Evolutionary conservation across 208 protist species (phyloP).

Genomic region (Acanthamoeba lenticulata): DNA sequence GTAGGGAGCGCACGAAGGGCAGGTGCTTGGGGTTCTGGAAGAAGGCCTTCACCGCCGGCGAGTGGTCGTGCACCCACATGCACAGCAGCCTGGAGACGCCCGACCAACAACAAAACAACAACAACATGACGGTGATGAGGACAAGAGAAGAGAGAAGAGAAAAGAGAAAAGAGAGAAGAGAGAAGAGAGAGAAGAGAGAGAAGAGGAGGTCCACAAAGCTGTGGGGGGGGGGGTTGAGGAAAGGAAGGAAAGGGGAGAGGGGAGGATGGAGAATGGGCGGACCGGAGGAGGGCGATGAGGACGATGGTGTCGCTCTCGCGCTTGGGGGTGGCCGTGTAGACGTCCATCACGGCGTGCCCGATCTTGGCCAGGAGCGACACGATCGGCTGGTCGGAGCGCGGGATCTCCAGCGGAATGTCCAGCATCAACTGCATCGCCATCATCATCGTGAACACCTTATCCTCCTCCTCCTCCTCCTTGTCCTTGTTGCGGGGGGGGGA

Average conservation of each 20-base stretch:
- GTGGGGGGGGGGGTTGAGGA: too few relatives aligned
- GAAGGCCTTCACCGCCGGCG: not conserved
- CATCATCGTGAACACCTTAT: too few relatives aligned
- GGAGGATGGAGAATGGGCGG: not conserved
- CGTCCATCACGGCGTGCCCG: not conserved
- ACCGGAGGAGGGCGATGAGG: not conserved
- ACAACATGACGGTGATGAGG: too few relatives aligned
- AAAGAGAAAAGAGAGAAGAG: too few relatives aligned
- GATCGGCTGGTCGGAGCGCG: not conserved
- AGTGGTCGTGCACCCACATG: not conserved
- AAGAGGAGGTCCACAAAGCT: too few relatives aligned
- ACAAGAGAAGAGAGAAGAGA: too few relatives aligned
- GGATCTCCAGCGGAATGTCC: not conserved
- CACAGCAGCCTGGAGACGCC: not conserved
- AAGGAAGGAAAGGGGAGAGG: not conserved
- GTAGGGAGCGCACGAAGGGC: not conserved
- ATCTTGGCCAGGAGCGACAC: not conserved
- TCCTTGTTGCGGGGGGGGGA: too few relatives aligned
- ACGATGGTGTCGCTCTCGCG: not conserved
- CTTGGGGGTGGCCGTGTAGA: not conserved
- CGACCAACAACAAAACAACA: too few relatives aligned
- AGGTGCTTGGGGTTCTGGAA: not conserved
- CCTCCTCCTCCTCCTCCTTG: too few relatives aligned
- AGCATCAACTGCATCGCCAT: not conserved
- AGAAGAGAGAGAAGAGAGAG: too few relatives aligned